phyloP scores from a whole-genome alignment of 768 basidiomycete genomes.

The Paxillus involutus region DNA sequence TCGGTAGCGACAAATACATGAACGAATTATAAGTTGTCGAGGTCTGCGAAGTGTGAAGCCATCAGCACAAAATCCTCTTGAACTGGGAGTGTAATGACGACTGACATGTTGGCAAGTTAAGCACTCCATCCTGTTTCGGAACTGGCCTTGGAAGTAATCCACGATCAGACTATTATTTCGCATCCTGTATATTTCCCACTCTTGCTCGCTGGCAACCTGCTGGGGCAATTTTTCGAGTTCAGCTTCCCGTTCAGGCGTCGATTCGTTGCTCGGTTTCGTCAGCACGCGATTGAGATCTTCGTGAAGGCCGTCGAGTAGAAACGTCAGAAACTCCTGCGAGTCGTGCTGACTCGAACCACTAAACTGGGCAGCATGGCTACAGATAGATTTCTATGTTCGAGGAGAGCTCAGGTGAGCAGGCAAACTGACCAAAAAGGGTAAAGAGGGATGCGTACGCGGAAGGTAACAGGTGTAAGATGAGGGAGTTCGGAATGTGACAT shows the following conservation, averaged over 20 bases:
- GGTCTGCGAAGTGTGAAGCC: conserved; percentile 51
- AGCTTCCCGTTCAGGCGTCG: conserved; percentile 79
- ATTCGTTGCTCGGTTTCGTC: conserved; percentile 60
- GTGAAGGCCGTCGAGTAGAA: conserved; percentile 89
- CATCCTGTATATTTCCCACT: conserved; percentile 89
- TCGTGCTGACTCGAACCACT: conserved; percentile 91
- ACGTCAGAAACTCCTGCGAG: conserved; percentile 94
- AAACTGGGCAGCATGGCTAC: conserved; percentile 66
- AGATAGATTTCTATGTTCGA: conserved; percentile 54
- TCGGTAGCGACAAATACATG: conserved; percentile 90
- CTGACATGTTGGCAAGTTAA: conserved; percentile 84
- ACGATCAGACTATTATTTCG: conserved; percentile 94
- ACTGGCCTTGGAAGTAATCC: conserved; percentile 97
- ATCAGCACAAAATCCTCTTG: conserved; percentile 11
- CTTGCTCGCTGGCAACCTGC: conserved; percentile 87
- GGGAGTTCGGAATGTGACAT: conserved; percentile 88
- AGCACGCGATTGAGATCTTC: conserved; percentile 87
- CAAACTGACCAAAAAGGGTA: background rate
- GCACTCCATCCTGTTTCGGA: conserved; percentile 86
- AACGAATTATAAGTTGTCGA: conserved; percentile 97
- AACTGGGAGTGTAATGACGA: conserved; percentile 5
- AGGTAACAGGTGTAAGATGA: conserved; percentile 77
- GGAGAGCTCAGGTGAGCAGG: conserved; percentile 12
- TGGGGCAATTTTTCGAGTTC: conserved; percentile 85
- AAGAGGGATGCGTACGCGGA: conserved; percentile 65